These are phyloP conservation scores for Corylus avellana DNA, from an alignment of 306 rosid genomes.

Conservation along the genomic window DNA sequence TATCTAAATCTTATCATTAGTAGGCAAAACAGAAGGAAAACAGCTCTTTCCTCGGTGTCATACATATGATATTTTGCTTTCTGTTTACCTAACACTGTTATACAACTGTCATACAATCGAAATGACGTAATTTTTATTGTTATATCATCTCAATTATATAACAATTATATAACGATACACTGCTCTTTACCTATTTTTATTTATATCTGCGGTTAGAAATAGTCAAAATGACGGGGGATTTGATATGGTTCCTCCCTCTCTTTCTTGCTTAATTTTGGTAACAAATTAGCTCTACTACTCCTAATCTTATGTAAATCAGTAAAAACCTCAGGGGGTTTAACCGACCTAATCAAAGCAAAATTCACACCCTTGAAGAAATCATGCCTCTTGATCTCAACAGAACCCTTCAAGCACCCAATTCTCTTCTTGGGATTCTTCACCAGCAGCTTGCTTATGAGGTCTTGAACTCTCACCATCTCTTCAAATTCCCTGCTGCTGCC, in stretches of 20 bases:
- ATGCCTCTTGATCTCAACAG: slow-evolving; percentile 89
- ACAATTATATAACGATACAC: no score
- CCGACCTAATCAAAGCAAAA: slow-evolving; percentile 90
- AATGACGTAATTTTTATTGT: no score
- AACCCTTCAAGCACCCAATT: slow-evolving; percentile 78
- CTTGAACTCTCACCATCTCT: slow-evolving; percentile 81
- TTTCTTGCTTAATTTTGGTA: slow-evolving; percentile 73
- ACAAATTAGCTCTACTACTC: slow-evolving; percentile 46
- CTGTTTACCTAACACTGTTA: slow-evolving; percentile 17
- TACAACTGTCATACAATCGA: no score
- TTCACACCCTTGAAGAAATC: slow-evolving; percentile 86
- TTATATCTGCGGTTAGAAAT: slow-evolving; percentile 52
- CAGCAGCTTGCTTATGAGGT: slow-evolving; percentile 68
- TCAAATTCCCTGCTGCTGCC: slow-evolving; percentile 65
- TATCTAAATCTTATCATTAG: slow-evolving; percentile 36
- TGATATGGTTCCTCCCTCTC: slow-evolving; percentile 81
- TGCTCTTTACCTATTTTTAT: slow-evolving; percentile 33
- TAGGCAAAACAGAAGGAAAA: slow-evolving; percentile 29
- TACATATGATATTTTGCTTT: slow-evolving; percentile 18
- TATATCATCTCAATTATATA: no score
- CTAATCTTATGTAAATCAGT: slow-evolving; percentile 46
- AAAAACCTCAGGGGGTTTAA: slow-evolving; percentile 84
- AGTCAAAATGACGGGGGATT: slow-evolving; percentile 67
- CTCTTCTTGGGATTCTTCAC: slow-evolving; percentile 96
- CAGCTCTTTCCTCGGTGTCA: slow-evolving; percentile 12